Evolutionary conservation across 148 eudicot species (phyloP), one percentile per base, ranked within the genome.

Genomic region (Nepenthes mirabilis): DNA sequence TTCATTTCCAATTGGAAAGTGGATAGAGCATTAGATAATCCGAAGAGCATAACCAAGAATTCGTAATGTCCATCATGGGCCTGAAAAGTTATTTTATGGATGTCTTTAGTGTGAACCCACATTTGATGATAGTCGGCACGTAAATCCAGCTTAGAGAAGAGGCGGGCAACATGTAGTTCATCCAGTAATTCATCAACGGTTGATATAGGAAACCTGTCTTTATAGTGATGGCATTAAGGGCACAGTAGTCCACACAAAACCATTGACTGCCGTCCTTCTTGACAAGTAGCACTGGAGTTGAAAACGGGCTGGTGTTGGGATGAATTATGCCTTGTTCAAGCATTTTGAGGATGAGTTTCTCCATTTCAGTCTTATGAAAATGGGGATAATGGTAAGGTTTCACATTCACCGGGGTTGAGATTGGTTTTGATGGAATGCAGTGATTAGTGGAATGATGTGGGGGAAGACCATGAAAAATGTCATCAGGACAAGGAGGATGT

Each of bases 81-180:
- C 6, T 43, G 13, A 37, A 57, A 57, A 2, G 7, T 5, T 5
- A 4, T 57, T 5, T 57, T 36, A 11, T 36, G 13, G 11, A 35
- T 14, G 2, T 57, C 43, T 6, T n/a, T n/a, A n/a, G 1, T 2
- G 1, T 47, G 35, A 49, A 3, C n/a, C 36, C 23, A 1, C 0
- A 49, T 34, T 10, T 47, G 64, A 10, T 60, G 55, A 33, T 47
- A 60, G 12, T 54, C 55, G 0, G 33, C 12, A 1, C 54, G 5
- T 0, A 60, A 3, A 12, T 60, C 54, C n/a, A 60, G 11, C 40
- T 60, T 60, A 12, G 37, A n/a, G n/a, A 60, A 60, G 3, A n/a
- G 1, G 2, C 1, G 6, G 0, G 14, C 53, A 3, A 36, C 37
- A 47, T 60, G 1, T 0, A 47, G 6, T 2, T 60, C 54, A 60